Percentiles rank a stretch among this genome's conserved stretches.
Conservation (phyloP, 352 stramenopile species). For the Peronospora tabacina region DNA sequence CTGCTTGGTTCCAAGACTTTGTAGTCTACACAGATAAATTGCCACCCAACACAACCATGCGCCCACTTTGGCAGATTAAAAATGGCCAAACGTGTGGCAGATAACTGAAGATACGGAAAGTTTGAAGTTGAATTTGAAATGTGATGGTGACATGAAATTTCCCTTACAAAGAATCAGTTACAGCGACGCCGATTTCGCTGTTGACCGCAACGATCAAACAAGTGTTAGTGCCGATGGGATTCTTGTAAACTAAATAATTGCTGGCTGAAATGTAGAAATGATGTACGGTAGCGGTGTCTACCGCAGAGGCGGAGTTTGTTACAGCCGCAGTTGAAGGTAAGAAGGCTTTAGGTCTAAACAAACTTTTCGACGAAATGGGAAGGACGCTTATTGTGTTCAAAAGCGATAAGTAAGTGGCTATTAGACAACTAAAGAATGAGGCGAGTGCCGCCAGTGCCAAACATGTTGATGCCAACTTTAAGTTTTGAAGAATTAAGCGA, state of each 20-base stretch:
- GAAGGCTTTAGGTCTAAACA: constrained; percentile 8
- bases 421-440: constrained; percentile 10
- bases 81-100: too few species aligned
- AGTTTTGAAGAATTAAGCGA: constrained; percentile 8
- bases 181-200: constrained; percentile 7
- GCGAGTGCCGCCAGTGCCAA: constrained; percentile 4
- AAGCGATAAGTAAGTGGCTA: constrained; percentile 11
- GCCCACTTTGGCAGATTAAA: too few species aligned
- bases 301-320: constrained; percentile 18
- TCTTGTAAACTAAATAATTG: constrained; percentile 8
- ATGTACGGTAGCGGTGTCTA: constrained; percentile 8
- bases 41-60: too few species aligned
- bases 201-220: background rate
- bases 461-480: constrained; percentile 7
- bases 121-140: too few species aligned
- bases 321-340: background rate
- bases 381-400: constrained; percentile 1
- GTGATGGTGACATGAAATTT: too few species aligned
- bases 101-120: too few species aligned
- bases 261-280: constrained; percentile 16
- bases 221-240: constrained; percentile 10
- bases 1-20: too few species aligned
- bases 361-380: constrained; percentile 4
- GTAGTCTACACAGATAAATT: too few species aligned
- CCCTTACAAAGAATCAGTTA: constrained; percentile 3